Evolutionary conservation across 768 basidiomycete genomes (phyloP), one percentile per base, ranked within the genome.

Genomic region (Suillus variegatus): DNA sequence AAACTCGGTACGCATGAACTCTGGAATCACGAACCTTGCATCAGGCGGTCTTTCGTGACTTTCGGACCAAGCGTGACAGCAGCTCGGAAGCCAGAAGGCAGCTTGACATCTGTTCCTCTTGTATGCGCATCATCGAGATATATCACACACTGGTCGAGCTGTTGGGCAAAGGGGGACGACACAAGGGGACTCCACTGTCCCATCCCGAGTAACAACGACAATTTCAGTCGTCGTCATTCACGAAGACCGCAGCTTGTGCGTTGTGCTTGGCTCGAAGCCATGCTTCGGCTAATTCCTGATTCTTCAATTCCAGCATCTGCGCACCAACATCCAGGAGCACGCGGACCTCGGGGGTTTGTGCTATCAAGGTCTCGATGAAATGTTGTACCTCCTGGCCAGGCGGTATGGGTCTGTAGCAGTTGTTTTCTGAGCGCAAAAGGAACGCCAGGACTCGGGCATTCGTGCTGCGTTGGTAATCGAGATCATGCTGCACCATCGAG

Each of bases 301-400:
- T 87, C 28, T 76, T 71, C 63, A 85, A 73, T 52, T 87, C 85
- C 12, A 87, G 72, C 74, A 87, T 82, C 66, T 87, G 85, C 0
- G 85, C 85, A 4, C 85, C 86, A 14, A 87, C 85, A 51, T 87
- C 85, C 18, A 87, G 71, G 22, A 87, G 71, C 7, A 86, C 84
- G 28, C 76, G 77, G 35, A 86, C 75, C n/a, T 75, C 70, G 4
- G 79, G 81, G 1, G 63, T 62, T 66, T 83, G 77, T 0, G 63
- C n/a, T 14, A 77, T 75, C 6, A 87, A 20, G 22, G 74, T 64
- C 2, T 68, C 18, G 28, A 84, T 66, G 64, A 77, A 62, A 16
- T 69, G 25, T 0, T 9, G 8, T 0, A 76, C 63, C 13, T 52
- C 32, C 40, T 49, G 51, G 7, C 65, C 49, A 25, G 64, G 61